A percentile compares a stretch with the other conserved stretches of the same genome.
Evolutionary conservation across 169 alveolate species (phyloP).

Genomic region (Eimeria maxima): DNA sequence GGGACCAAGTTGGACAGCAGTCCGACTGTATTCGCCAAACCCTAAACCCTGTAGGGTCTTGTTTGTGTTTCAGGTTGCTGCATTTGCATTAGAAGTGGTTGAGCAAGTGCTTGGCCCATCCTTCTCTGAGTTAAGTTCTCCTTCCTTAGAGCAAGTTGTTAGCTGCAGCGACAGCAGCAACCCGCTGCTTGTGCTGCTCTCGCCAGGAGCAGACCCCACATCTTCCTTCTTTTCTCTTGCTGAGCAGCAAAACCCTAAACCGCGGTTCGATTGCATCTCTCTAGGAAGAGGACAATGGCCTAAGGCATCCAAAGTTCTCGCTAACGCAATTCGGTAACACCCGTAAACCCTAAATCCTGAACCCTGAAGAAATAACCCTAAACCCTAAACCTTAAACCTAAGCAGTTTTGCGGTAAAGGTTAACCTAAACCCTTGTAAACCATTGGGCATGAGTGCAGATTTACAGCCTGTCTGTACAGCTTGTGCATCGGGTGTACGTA

Average conservation of each 20-base stretch:
- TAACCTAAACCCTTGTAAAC: too few relatives aligned
- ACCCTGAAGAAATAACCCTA: background rate
- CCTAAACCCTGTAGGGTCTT: background rate
- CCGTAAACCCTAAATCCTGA: background rate
- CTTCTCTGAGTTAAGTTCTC: slow-evolving; percentile 89
- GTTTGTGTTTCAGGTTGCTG: slow-evolving; percentile 27
- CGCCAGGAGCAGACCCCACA: slow-evolving; percentile 97
- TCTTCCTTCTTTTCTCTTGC: slow-evolving; percentile 95
- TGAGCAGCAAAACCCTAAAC: slow-evolving; percentile 90
- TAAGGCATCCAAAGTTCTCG: slow-evolving; percentile 93
- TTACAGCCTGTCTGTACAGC: background rate
- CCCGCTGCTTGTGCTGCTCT: background rate
- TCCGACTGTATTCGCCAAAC: background rate
- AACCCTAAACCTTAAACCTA: background rate
- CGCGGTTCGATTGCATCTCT: slow-evolving; percentile 94
- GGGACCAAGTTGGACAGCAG: too few relatives aligned
- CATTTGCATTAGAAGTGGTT: slow-evolving; percentile 88
- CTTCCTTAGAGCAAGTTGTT: slow-evolving; percentile 91
- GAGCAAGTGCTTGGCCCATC: slow-evolving; percentile 94
- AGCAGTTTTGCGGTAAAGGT: too few relatives aligned
- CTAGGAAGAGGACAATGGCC: slow-evolving; percentile 98
- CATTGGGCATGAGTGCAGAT: too few relatives aligned
- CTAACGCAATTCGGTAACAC: slow-evolving; percentile 65
- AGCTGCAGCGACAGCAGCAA: slow-evolving; percentile 93
- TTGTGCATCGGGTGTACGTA: background rate